Conservation (phyloP, 2,329 filamentous ascomycete genomes). For the Phyllosticta citriasiana region DNA sequence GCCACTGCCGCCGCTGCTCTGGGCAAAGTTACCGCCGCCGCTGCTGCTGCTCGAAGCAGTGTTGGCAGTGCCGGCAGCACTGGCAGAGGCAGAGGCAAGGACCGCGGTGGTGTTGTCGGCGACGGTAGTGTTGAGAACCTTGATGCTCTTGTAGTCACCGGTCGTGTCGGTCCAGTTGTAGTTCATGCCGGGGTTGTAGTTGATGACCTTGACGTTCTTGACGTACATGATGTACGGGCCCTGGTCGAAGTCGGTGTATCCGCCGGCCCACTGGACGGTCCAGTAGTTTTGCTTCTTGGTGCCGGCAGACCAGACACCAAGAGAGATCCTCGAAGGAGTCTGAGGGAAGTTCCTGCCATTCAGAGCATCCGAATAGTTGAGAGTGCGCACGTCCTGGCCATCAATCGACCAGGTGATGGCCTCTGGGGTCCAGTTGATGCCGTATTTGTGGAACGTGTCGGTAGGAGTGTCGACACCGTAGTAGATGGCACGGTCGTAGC, state of each 20-base stretch:
- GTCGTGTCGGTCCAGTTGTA: slow-evolving; percentile 42
- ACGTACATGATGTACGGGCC: slow-evolving; percentile 45
- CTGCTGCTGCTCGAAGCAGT: background rate
- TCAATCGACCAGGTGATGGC: slow-evolving; percentile 62
- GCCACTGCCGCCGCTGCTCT: background rate
- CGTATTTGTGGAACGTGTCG: slow-evolving; percentile 56
- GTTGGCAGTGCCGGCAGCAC: background rate
- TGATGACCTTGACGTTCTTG: slow-evolving; percentile 40
- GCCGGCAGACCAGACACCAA: slow-evolving; percentile 37
- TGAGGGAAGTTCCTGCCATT: slow-evolving; percentile 59
- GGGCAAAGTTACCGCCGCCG: background rate
- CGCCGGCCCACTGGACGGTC: slow-evolving; percentile 61
- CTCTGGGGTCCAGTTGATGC: slow-evolving; percentile 61
- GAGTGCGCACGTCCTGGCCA: slow-evolving; percentile 51
- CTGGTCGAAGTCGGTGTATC: slow-evolving; percentile 38
- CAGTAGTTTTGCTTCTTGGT: slow-evolving; percentile 35
- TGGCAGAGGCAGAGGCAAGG: background rate
- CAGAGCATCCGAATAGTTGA: slow-evolving; percentile 47
- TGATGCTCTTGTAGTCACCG: slow-evolving; percentile 40
- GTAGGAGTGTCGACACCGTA: slow-evolving; percentile 48
- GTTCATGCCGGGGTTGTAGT: slow-evolving; percentile 41
- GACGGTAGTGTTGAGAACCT: slow-evolving; percentile 21
- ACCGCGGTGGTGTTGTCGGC: slow-evolving; percentile 2
- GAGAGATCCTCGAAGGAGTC: slow-evolving; percentile 55
- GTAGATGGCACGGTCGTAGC: slow-evolving; percentile 59